Base-by-base conservation (phyloP, 345 rosid genomes). In the Stellera chamaejasme region DNA sequence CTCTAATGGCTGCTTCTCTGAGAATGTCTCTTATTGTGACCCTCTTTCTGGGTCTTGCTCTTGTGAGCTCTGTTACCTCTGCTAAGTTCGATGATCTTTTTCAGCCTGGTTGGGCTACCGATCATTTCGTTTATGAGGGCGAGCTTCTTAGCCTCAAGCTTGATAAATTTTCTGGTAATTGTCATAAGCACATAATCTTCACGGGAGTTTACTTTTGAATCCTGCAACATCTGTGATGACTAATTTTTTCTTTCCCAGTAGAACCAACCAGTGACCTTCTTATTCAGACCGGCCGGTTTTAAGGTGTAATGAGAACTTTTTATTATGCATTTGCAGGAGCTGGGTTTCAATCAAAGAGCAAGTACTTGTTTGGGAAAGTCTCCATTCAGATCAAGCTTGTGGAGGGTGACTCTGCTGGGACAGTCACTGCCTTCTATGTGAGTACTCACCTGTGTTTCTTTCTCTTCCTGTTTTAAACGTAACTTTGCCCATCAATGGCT, bases 361-460 rank as follows among this genome's bases (percentile, higher is more conserved):
- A 83, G 70, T 94, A 90, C 42, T 26, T 90, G 84, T 94, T 94
- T 44, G 99, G 99, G 36, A 90, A 90, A 74, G 95, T 90, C 19
- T 72, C 87, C 32, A 58, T 78, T 3, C 92, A 94, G 82, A 90
- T 94, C 56, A 94, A 94, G 77, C 96, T 94, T 27, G 99, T 94
- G 0, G 97, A 82, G 55, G 99, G 97, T 28, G 99, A 94, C 65
- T 94, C 99, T 52, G 99, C 99, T 5, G 99, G 99, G 58, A 94
- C 99, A 27, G 99, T 94, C 13, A 90, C 99, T 66, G 99, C 99
- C 59, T 87, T 76, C 81, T 94, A 93, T 59, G 99, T 93, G 70
- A 67, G 97, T 61, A 47, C 27, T 12, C 2, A 27, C 27, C 1
- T 10, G 13, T 46, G 27, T 45, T 10, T 26, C 10, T 3, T 10